Evolutionary conservation across 2,329 filamentous ascomycete species (phyloP), one percentile per base, ranked within the genome.

Genomic region (Paramyrothecium sp.): DNA sequence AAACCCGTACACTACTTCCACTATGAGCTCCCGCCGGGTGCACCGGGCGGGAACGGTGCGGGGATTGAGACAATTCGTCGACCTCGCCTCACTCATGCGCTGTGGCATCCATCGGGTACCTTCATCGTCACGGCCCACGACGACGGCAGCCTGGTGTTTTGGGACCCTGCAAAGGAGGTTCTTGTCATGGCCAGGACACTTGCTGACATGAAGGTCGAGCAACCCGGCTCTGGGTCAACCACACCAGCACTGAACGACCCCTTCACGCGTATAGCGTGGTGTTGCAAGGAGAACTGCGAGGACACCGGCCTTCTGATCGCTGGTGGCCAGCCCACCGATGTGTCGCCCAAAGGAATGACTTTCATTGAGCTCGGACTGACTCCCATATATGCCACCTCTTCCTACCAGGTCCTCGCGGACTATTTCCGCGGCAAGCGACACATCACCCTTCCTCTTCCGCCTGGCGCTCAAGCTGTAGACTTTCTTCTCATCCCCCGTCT

Each of bases 91-190:
- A 91, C 88, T 1, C 90, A 96, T 64, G 93, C 92, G 1, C 73
- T 94, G 17, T 99, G 94, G 93, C 95, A 99, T 75, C 95, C 95
- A 0, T 96, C 91, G 1, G 95, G 93, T 0, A 96, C 91, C 0
- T 97, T 97, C 67, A 77, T 97, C 41, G 71, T 95, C 63, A 96
- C 92, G 0, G 90, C 88, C 1, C 90, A 97, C 68, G 92, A 97
- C 56, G 95, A 99, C 70, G 89, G 90, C 34, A 97, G 91, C 65
- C 78, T 99, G 51, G 94, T 96, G 0, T 89, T 98, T 64, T 99
- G 94, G 93, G 95, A 99, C 71, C 80, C 89, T 1, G 96, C 92
- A 66, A 94, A 98, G 68, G 92, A 91, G 8, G 87, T 90, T 56
- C 78, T 96, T 41, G 77, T 99, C 7, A 87, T 92, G 79, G 93